Base-by-base conservation (phyloP, 176 grass and related monocot genomes). In the Rhynchospora tenuis region DNA sequence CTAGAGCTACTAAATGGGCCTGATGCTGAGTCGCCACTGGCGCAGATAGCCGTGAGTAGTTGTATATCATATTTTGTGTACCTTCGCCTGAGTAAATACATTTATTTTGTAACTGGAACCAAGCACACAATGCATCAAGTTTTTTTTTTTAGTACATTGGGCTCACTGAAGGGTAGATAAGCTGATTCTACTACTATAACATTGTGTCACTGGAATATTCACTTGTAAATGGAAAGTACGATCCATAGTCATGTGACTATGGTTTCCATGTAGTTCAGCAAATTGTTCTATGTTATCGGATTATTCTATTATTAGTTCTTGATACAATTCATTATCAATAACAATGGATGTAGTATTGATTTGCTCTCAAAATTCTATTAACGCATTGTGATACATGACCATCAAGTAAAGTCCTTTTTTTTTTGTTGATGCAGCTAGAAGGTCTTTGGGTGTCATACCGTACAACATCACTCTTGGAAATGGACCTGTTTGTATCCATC, bases 371-470 rank as follows among this genome's bases (percentile, higher is more conserved):
- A 33, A 67, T 42, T 27, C 29, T 67, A 38, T 67, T 67, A 67
- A 23, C 12, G 8, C 28, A 11, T 11, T 64, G 62, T 9, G 62
- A 64, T 64, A 29, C 64, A 67, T 67, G 64, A 67, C 29, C 1
- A 2, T 13, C 28, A 67, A 67, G 10, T 76, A 27, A 59, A 43
- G 59, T 5, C 27, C 5, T 81, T 81, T 58, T 80, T 14, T 61
- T 42, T 57, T 42, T 57, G 59, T 89, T 74, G 80, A 23, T 87
- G 81, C 88, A 98, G 95, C 58, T 98, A 73, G 90, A 98, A 90
- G 95, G 92, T 81, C 74, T 98, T 82, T 95, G 95, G 95, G 95
- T 98, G 20, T 94, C 92, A n/a, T 98, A 98, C 73, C 89, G 95
- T 72, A 90, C 95, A 87, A 94, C 92, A 58, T 98, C 95, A 47